Percentiles rank a stretch among this genome's conserved stretches.
Conservation (phyloP, 371 early-diverging fungal species). For the Fennellomyces sp. region DNA sequence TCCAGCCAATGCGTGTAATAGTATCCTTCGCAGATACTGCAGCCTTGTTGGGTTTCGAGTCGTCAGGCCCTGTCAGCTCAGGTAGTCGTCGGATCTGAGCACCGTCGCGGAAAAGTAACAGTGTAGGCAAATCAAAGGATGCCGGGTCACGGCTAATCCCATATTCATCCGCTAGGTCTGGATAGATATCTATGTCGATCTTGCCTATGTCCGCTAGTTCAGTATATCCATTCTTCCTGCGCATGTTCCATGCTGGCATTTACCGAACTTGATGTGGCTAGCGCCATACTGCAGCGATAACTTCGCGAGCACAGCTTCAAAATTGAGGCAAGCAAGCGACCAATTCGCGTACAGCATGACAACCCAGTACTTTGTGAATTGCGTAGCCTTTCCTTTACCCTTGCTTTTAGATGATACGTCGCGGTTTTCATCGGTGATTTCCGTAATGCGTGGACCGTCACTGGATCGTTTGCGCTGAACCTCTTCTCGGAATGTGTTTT, state of each 20-base stretch:
- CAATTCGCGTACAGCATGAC: conserved; percentile 56
- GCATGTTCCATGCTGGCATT: neutral
- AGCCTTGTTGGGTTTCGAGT: conserved; percentile 2
- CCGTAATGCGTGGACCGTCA: conserved; percentile 30
- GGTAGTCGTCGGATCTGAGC: conserved; percentile 41
- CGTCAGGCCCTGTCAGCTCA: conserved; percentile 29
- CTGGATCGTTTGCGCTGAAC: conserved; percentile 6
- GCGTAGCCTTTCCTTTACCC: conserved; percentile 7
- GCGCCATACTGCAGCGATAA: conserved; percentile 41
- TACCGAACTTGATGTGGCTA: conserved; percentile 46
- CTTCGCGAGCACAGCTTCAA: conserved; percentile 51
- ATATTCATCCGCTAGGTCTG: conserved; percentile 46
- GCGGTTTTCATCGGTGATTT: conserved; percentile 17
- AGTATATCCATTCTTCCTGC: neutral
- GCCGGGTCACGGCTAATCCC: conserved; percentile 51
- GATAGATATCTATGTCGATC: conserved; percentile 46
- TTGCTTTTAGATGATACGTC: neutral
- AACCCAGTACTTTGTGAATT: conserved; percentile 38
- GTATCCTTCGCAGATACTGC: conserved; percentile 45
- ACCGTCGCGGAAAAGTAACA: conserved; percentile 50
- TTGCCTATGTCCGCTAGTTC: conserved; percentile 44
- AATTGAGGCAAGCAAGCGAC: conserved; percentile 54
- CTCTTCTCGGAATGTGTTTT: conserved; percentile 20
- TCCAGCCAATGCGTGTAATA: conserved; percentile 54
- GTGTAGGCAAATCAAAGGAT: conserved; percentile 52